These are phyloP conservation scores for Neurospora discreta DNA, from an alignment of 495 filamentous ascomycete genomes.

Conservation along the genomic window DNA sequence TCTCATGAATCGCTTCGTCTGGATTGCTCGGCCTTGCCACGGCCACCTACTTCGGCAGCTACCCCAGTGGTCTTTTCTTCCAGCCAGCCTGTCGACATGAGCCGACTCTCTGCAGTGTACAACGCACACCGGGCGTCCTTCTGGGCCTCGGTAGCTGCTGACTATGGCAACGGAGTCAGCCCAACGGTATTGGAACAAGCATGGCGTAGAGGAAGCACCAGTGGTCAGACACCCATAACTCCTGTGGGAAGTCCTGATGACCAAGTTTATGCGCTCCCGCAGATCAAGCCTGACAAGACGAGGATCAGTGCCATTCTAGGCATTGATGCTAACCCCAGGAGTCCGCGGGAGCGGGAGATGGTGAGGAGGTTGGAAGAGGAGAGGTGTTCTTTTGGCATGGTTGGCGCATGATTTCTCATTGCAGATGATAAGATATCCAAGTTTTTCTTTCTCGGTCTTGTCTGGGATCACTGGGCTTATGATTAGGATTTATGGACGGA, in stretches of 20 bases:
- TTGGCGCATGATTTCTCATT: slow-evolving; percentile 15
- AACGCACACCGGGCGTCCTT: slow-evolving; percentile 57
- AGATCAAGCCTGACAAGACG: slow-evolving; percentile 32
- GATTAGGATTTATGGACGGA: neutral
- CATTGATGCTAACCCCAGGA: slow-evolving; percentile 40
- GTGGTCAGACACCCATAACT: slow-evolving; percentile 32
- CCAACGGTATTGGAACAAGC: slow-evolving; percentile 56
- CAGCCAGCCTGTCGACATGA: slow-evolving; percentile 47
- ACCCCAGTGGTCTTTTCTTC: slow-evolving; percentile 9
- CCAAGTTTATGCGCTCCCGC: slow-evolving; percentile 19
- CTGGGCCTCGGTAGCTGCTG: slow-evolving; percentile 58
- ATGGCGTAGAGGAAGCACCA: slow-evolving; percentile 42
- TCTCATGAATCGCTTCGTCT: slow-evolving; percentile 33
- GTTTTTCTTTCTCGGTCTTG: neutral
- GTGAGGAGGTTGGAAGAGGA: slow-evolving; percentile 40
- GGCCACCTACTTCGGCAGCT: slow-evolving; percentile 21
- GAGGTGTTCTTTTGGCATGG: slow-evolving; percentile 12
- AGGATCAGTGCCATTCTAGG: slow-evolving; percentile 44
- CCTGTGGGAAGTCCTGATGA: slow-evolving; percentile 35
- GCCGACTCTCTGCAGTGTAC: slow-evolving; percentile 57
- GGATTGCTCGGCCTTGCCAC: slow-evolving; percentile 35
- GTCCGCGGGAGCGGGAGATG: slow-evolving; percentile 42
- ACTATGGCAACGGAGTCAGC: slow-evolving; percentile 55
- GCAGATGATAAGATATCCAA: no score
- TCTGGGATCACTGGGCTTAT: neutral